Conservation (phyloP, 2,329 filamentous ascomycete genomes). For the Gremmenia infestans region DNA sequence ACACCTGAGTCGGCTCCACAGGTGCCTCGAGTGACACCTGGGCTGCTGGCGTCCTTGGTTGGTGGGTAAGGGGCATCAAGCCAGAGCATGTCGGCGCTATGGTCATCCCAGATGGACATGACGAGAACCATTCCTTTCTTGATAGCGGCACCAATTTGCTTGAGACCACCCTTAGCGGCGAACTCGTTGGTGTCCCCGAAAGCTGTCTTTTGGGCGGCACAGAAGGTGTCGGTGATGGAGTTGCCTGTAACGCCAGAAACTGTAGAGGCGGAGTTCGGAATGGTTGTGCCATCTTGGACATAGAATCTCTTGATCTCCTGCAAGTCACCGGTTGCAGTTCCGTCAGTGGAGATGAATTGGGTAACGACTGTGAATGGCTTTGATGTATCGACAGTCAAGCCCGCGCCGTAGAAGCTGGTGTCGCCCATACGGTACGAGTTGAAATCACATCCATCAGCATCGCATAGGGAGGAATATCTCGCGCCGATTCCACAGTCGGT, state of each 20-base stretch:
- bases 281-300: conserved; percentile 49
- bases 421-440: conserved; percentile 56
- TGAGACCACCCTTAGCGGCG: conserved; percentile 49
- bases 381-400: conserved; percentile 46
- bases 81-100: conserved; percentile 68
- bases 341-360: conserved; percentile 51
- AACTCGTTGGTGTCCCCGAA: conserved; percentile 54
- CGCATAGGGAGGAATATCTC: conserved; percentile 52
- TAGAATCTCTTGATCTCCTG: conserved; percentile 52
- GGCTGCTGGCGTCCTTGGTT: conserved; percentile 34
- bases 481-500: conserved; percentile 40
- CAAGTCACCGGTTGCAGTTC: conserved; percentile 46
- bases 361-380: conserved; percentile 53
- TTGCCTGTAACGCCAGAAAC: conserved; percentile 45
- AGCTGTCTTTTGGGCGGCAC: conserved; percentile 48
- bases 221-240: conserved; percentile 53
- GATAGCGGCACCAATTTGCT: conserved; percentile 50
- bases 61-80: conserved; percentile 64
- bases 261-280: conserved; percentile 44
- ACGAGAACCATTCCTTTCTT: conserved; percentile 56
- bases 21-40: conserved; percentile 49
- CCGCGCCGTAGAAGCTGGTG: conserved; percentile 50
- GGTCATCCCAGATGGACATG: conserved; percentile 53
- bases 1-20: conserved; percentile 49
- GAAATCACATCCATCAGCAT: conserved; percentile 59